Percentiles rank a stretch among this genome's conserved stretches.
Evolutionary conservation across 352 stramenopile genomes (phyloP).

Genomic region (Globisporangium cylindrosporum): DNA sequence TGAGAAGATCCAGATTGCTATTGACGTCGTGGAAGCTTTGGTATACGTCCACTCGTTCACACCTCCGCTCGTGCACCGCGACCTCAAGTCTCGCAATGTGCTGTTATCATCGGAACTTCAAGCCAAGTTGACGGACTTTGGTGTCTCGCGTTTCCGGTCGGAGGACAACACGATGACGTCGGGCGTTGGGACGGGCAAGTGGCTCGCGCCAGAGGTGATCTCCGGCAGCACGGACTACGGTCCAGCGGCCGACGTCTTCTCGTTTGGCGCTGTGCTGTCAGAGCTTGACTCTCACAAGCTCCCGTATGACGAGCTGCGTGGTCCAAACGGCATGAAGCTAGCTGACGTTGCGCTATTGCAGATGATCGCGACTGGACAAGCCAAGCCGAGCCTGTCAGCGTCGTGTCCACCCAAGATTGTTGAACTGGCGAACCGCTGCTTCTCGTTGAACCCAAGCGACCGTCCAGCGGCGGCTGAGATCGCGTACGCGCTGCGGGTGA

Average conservation of each 20-base stretch:
- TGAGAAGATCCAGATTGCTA: constrained; percentile 13
- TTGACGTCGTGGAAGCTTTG: constrained; percentile 29
- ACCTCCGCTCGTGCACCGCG: constrained; percentile 32
- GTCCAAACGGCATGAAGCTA: constrained; percentile 21
- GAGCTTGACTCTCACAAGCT: constrained; percentile 42
- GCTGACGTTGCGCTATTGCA: constrained; percentile 37
- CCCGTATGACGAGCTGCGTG: constrained; percentile 31
- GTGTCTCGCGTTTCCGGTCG: constrained; percentile 40
- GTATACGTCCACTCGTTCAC: constrained; percentile 46
- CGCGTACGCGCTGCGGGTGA: not conserved
- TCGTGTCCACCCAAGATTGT: not conserved
- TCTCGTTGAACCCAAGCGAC: not conserved
- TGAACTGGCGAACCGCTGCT: not conserved
- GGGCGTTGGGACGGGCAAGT: constrained; percentile 20
- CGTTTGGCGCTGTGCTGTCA: constrained; percentile 36
- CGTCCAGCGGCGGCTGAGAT: not conserved
- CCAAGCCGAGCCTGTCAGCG: constrained; percentile 26
- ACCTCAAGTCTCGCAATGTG: constrained; percentile 41
- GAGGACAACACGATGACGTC: constrained; percentile 50
- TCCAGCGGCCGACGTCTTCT: constrained; percentile 33
- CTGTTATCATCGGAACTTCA: constrained; percentile 18
- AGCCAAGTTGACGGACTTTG: constrained; percentile 63
- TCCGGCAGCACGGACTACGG: constrained; percentile 26
- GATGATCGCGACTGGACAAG: constrained; percentile 27
- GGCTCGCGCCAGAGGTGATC: constrained; percentile 43